Conservation (phyloP, 1,284 basidiomycete species). For the Boletus semigastroideus region DNA sequence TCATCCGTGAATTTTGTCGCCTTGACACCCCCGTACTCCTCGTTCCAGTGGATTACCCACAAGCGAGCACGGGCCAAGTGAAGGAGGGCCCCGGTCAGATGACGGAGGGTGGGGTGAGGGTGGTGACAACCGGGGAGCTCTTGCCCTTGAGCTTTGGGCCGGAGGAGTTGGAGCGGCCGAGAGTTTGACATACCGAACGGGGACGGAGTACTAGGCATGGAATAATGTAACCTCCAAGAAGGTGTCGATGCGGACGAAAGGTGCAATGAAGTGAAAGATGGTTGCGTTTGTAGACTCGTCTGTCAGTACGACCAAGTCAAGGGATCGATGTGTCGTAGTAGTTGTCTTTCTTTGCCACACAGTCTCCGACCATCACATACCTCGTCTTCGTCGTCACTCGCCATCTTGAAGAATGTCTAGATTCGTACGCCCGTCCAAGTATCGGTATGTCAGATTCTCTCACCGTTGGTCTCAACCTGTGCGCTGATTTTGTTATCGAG, state of each 20-base stretch:
- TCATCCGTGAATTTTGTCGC: conserved; percentile 86
- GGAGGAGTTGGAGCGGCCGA: conserved; percentile 32
- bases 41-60: conserved; percentile 67
- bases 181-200: conserved; percentile 35
- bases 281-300: conserved; percentile 56
- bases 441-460: conserved; percentile 51
- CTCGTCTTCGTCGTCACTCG: neutral
- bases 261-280: conserved; percentile 52
- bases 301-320: conserved; percentile 21
- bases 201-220: conserved; percentile 38
- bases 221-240: conserved; percentile 42
- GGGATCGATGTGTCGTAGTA: too few relatives aligned
- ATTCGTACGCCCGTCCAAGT: conserved; percentile 71
- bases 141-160: conserved; percentile 91
- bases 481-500: conserved; percentile 42
- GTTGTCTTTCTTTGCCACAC: neutral
- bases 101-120: conserved; percentile 13
- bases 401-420: conserved; percentile 53
- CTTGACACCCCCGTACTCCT: conserved; percentile 77
- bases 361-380: conserved; percentile 35
- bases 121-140: conserved; percentile 71
- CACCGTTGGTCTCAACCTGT: neutral
- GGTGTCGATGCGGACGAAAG: conserved; percentile 55
- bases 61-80: neutral
- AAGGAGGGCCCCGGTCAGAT: neutral